These are phyloP conservation scores for Kazachstania kunashirensis DNA, from an alignment of 805 yeast genomes.

Conservation along the genomic window DNA sequence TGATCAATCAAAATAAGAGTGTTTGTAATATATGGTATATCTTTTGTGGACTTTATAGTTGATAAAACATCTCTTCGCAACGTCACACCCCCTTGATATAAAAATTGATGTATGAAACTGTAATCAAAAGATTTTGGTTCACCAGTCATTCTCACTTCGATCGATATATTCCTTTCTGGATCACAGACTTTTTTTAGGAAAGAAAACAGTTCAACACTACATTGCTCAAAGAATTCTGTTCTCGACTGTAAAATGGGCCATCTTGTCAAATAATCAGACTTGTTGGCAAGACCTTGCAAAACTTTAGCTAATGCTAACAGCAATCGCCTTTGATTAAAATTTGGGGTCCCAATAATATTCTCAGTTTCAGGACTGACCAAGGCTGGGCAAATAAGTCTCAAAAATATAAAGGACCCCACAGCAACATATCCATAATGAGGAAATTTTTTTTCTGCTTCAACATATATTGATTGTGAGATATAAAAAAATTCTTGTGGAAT, in stretches of 20 bases:
- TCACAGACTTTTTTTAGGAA: conserved; percentile 34
- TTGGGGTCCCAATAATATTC: conserved; percentile 32
- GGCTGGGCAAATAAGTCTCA: conserved; percentile 79
- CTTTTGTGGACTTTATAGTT: conserved; percentile 12
- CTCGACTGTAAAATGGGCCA: conserved; percentile 45
- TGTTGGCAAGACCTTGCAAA: conserved; percentile 80
- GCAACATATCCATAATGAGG: conserved; percentile 60
- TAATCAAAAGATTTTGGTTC: conserved; percentile 22
- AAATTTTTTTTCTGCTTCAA: conserved; percentile 48
- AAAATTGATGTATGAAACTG: conserved; percentile 37
- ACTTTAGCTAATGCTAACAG: conserved; percentile 73
- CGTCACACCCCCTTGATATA: conserved; percentile 41
- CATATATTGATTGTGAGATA: conserved; percentile 58
- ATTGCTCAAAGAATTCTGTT: conserved; percentile 33
- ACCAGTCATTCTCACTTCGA: conserved; percentile 14
- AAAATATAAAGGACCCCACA: conserved; percentile 77
- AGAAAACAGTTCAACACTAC: conserved; percentile 32
- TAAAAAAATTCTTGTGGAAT: conserved; percentile 67
- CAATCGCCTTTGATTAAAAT: conserved; percentile 44
- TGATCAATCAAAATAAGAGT: conserved; percentile 38
- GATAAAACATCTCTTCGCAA: conserved; percentile 24
- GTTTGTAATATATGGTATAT: conserved; percentile 13
- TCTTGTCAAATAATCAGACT: conserved; percentile 54
- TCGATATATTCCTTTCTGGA: conserved; percentile 14
- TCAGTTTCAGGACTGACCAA: conserved; percentile 72